These are phyloP conservation scores for Microdochium nivale DNA, from an alignment of 2,329 filamentous ascomycete genomes.

Conservation along the genomic window DNA sequence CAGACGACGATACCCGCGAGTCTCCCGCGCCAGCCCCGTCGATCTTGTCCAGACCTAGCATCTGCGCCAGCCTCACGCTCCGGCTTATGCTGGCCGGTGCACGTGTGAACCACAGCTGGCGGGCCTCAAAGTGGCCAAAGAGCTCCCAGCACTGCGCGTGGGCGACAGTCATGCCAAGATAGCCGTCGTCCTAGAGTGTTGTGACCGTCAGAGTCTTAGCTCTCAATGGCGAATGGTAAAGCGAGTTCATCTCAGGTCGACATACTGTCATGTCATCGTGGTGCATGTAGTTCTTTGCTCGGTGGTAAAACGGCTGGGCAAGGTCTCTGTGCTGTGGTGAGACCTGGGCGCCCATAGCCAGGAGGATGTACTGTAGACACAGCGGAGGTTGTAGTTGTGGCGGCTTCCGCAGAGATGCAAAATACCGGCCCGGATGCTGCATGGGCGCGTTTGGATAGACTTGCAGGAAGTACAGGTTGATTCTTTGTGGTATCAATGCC, in stretches of 20 bases:
- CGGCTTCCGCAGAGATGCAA: not conserved
- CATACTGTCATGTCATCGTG: not conserved
- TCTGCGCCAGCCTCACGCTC: not conserved
- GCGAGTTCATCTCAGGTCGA: too few relatives aligned
- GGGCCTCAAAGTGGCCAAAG: not conserved
- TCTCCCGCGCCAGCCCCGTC: not conserved
- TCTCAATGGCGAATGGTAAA: not conserved
- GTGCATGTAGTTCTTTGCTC: not conserved
- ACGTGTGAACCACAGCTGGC: not conserved
- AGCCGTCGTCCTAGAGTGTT: not conserved
- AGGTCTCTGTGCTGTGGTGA: not conserved
- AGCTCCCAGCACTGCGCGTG: not conserved
- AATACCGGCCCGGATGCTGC: not conserved
- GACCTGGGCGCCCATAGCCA: not conserved
- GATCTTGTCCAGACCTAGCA: not conserved
- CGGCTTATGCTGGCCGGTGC: not conserved
- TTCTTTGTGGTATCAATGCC: not conserved
- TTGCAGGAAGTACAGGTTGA: not conserved
- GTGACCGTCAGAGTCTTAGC: not conserved
- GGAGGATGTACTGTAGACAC: not conserved
- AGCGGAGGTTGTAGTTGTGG: not conserved
- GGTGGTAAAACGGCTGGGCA: not conserved
- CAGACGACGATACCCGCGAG: not conserved
- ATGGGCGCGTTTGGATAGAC: not conserved
- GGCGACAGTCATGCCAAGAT: not conserved